phyloP scores from a whole-genome alignment of 345 rosid species.

The Rhodomyrtus tomentosa region DNA sequence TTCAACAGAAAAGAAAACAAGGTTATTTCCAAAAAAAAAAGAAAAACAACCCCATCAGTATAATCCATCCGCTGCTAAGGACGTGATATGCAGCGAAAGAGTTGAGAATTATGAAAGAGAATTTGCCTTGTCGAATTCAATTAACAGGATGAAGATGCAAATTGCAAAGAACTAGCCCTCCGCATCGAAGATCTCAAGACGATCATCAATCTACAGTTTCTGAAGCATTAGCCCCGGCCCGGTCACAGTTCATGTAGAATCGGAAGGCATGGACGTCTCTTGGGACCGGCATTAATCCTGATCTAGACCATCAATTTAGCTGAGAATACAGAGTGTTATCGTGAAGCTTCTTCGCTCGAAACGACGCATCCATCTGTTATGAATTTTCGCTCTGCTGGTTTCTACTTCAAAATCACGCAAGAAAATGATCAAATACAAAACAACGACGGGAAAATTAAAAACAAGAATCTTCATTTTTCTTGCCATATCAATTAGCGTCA shows the following conservation, averaged over 20 bases:
- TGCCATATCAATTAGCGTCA: neutral
- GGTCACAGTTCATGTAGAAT: neutral
- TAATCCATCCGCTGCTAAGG: neutral
- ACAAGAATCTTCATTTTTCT: neutral
- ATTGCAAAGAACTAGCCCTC: neutral
- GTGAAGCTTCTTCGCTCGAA: neutral
- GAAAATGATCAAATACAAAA: neutral
- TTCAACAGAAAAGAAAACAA: neutral
- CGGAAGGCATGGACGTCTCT: neutral
- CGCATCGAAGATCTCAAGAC: neutral
- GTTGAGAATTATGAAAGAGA: neutral
- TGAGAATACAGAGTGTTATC: neutral
- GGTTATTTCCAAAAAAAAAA: neutral
- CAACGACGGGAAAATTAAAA: neutral
- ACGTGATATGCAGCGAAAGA: no score
- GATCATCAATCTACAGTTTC: neutral
- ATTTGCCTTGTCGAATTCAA: neutral
- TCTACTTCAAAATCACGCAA: neutral
- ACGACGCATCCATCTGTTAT: neutral
- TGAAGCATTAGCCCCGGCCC: neutral
- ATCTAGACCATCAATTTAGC: neutral
- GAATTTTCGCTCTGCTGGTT: neutral
- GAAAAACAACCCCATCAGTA: neutral
- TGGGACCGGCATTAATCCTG: neutral
- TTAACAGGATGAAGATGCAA: neutral